Percentiles rank a stretch among this genome's conserved stretches.
Conservation (phyloP, 805 yeast genomes). For the Candida palmyrensis region DNA sequence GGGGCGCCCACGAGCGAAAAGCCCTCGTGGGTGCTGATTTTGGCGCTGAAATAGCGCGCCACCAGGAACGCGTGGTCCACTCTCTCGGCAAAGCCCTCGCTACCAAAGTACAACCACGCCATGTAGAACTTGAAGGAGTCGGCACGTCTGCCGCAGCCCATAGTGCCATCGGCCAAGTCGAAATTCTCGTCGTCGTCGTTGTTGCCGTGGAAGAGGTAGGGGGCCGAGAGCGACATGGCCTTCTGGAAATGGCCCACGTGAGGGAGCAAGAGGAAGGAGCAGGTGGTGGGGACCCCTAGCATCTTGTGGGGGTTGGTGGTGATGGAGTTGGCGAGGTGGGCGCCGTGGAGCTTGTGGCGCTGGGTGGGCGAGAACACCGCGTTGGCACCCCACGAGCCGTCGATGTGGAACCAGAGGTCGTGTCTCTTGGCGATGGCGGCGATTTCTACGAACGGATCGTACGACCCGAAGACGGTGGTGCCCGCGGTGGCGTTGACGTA, state of each 20-base stretch:
- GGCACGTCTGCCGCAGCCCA: slow-evolving; percentile 88
- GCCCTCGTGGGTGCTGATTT: slow-evolving; percentile 31
- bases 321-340: slow-evolving; percentile 64
- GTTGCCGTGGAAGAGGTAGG: slow-evolving; percentile 69
- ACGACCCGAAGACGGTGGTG: slow-evolving; percentile 83
- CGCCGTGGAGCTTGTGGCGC: slow-evolving; percentile 47
- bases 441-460: slow-evolving; percentile 60
- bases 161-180: slow-evolving; percentile 84
- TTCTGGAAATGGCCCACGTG: slow-evolving; percentile 59
- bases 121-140: slow-evolving; percentile 75
- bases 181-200: slow-evolving; percentile 49
- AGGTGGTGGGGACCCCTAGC: slow-evolving; percentile 81
- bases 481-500: slow-evolving; percentile 85
- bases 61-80: slow-evolving; percentile 70
- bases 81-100: slow-evolving; percentile 56
- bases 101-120: slow-evolving; percentile 80
- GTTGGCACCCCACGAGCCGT: slow-evolving; percentile 92
- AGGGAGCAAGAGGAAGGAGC: slow-evolving; percentile 71
- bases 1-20: slow-evolving; percentile 46
- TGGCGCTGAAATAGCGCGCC: slow-evolving; percentile 54
- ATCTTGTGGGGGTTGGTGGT: slow-evolving; percentile 84
- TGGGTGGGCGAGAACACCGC: slow-evolving; percentile 57
- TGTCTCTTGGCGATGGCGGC: slow-evolving; percentile 47
- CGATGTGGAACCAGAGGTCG: slow-evolving; percentile 75
- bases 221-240: slow-evolving; percentile 75